phyloP scores from a whole-genome alignment of 495 filamentous ascomycete genomes.

The Penicillium egyptiacum region DNA sequence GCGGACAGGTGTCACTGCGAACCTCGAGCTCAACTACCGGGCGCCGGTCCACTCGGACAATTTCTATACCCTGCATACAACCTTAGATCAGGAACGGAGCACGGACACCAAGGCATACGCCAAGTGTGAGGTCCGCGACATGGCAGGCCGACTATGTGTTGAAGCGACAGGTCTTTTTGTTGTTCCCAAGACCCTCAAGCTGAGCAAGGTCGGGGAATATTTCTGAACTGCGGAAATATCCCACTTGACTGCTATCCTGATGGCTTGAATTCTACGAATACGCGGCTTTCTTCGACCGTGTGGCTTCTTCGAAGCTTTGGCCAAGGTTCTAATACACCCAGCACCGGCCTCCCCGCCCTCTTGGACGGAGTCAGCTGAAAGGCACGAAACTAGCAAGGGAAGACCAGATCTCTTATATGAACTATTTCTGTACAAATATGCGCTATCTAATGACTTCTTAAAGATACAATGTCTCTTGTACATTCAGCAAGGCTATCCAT shows the following conservation, averaged over 20 bases:
- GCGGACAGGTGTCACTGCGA: constrained; percentile 60
- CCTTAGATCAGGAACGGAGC: constrained; percentile 46
- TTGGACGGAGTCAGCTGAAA: background rate
- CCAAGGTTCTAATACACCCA: background rate
- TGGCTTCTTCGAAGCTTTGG: background rate
- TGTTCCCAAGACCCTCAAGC: constrained; percentile 53
- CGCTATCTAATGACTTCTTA: background rate
- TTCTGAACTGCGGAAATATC: constrained; percentile 33
- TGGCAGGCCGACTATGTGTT: constrained; percentile 53
- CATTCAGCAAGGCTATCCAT: background rate
- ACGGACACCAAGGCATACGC: constrained; percentile 65
- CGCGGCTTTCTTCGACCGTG: background rate
- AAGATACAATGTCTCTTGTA: background rate
- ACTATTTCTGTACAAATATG: background rate
- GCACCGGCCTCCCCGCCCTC: background rate
- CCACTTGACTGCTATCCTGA: background rate
- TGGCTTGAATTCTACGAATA: background rate
- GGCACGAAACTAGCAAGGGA: background rate
- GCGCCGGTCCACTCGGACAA: constrained; percentile 54
- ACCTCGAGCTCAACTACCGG: constrained; percentile 64
- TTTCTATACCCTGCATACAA: constrained; percentile 64
- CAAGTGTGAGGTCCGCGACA: constrained; percentile 52
- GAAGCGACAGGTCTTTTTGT: constrained; percentile 64
- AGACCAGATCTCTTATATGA: background rate
- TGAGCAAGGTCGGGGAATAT: constrained; percentile 42